Base-by-base conservation (phyloP, 176 grass and related monocot species). In the Triticum timopheevii region DNA sequence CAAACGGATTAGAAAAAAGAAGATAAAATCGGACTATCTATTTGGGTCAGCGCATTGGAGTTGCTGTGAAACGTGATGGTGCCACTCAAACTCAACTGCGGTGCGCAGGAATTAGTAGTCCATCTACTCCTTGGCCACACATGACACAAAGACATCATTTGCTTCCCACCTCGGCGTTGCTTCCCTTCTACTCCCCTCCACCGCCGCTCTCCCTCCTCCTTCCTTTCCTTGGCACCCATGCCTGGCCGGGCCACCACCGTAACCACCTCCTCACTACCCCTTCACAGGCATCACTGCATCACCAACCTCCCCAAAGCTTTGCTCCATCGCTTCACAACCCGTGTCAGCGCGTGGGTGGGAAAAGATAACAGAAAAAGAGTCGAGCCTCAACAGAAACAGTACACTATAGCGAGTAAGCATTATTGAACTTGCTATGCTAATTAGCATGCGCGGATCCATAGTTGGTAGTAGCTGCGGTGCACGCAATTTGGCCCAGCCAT, bases 111-210 rank as follows among this genome's bases (percentile, higher is more conserved):
- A 67, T 65, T 17, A 35, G 25, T 50, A 35, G 39, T 52, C 3
- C n/a, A 71, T 3, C 28, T 15, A 54, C 16, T 54, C 50, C 50
- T 54, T 54, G 50, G 16, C 49, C 49, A 17, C 49, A 52, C 49
- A 39, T 39, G 38, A 49, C 45, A 52, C 15, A 52, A 52, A 17
- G 0, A 54, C 86, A 88, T 83, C 71, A 88, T 80, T 62, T 42
- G 8, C 19, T 59, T 28, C 40, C 30, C 65, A 73, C 40, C 52
- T 24, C 42, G 36, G 79, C 84, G 24, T 86, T 90, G 87, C 87
- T 84, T 89, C 80, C 27, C 83, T 85, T 85, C 61, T 85, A 85
- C 83, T 77, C 61, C 83, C 83, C 63, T 82, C 88, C 78, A 76
- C 47, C 49, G 13, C 24, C 52, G 10, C 58, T 15, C 20, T 54